These are phyloP conservation scores for Ceratocystis eucalypticola DNA, from an alignment of 2,329 filamentous ascomycete genomes.

Conservation along the genomic window DNA sequence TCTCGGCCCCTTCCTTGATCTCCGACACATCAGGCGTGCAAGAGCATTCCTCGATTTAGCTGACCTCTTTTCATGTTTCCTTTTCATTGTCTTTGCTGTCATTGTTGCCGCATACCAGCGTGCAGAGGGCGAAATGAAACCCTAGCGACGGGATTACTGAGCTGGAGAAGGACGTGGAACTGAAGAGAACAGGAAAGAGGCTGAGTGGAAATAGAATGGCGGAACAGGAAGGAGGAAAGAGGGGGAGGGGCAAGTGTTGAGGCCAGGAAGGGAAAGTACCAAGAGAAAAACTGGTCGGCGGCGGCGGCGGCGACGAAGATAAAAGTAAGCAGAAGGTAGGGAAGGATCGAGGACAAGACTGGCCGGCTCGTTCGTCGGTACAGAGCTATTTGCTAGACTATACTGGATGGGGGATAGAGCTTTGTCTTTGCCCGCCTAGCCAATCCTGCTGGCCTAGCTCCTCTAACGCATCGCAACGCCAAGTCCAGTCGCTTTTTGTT, in stretches of 20 bases:
- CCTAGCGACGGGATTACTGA: not conserved
- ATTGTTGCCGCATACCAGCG: too few relatives aligned
- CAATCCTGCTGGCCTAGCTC: not conserved
- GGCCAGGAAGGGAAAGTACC: not conserved
- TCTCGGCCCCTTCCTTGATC: not conserved
- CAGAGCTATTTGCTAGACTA: not conserved
- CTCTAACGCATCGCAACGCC: not conserved
- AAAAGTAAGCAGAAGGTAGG: not conserved
- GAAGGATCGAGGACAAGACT: not conserved
- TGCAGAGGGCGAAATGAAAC: not conserved
- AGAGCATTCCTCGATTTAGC: not conserved
- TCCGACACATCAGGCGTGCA: not conserved
- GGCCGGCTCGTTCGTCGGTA: not conserved
- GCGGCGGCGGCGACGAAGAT: not conserved
- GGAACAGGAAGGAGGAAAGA: not conserved
- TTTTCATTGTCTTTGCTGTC: too few relatives aligned
- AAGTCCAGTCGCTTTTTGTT: not conserved
- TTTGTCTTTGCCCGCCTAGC: constrained; percentile 21
- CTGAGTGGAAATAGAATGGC: not conserved
- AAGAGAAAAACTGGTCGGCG: not conserved
- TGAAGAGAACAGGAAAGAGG: too few relatives aligned
- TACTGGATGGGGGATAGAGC: not conserved
- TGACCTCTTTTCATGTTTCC: too few relatives aligned
- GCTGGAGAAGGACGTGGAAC: too few relatives aligned
- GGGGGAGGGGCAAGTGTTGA: not conserved